Conservation (phyloP, 495 filamentous ascomycete genomes). For the Daldinia vernicosa region DNA sequence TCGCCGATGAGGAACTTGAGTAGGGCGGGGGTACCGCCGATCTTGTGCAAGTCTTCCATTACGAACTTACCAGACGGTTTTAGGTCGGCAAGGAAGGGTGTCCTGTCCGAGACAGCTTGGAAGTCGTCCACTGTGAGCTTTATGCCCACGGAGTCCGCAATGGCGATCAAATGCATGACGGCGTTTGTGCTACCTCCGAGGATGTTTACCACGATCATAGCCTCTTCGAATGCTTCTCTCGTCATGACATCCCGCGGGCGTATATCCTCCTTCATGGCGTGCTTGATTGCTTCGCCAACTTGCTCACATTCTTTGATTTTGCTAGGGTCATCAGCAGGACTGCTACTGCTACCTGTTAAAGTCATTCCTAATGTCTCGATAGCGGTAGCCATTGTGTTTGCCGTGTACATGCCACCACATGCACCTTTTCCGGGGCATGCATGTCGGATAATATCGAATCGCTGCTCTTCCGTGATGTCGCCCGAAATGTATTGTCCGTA, state of each 20-base stretch:
- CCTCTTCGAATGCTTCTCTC: slow-evolving; percentile 91
- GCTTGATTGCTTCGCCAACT: slow-evolving; percentile 87
- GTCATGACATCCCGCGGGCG: slow-evolving; percentile 90
- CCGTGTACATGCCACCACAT: slow-evolving; percentile 99
- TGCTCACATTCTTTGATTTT: slow-evolving; percentile 88
- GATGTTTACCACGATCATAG: slow-evolving; percentile 95
- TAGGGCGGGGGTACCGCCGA: slow-evolving; percentile 90
- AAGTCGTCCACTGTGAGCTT: slow-evolving; percentile 97
- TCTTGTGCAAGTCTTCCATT: slow-evolving; percentile 87
- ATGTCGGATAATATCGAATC: slow-evolving; percentile 93
- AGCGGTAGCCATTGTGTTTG: slow-evolving; percentile 98
- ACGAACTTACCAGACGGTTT: slow-evolving; percentile 98
- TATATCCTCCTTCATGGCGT: slow-evolving; percentile 87
- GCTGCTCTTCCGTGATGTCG: slow-evolving; percentile 87
- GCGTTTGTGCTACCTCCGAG: slow-evolving; percentile 97
- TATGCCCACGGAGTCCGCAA: slow-evolving; percentile 92
- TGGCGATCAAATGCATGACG: slow-evolving; percentile 95
- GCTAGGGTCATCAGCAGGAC: slow-evolving; percentile 84
- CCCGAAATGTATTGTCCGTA: slow-evolving; percentile 95
- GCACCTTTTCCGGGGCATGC: slow-evolving; percentile 94
- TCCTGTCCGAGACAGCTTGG: slow-evolving; percentile 90
- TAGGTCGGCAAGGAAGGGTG: slow-evolving; percentile 92
- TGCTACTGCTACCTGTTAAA: slow-evolving; percentile 90
- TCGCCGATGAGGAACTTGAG: slow-evolving; percentile 92
- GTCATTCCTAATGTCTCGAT: slow-evolving; percentile 97